Base-by-base conservation (phyloP, 768 basidiomycete species). In the Harrya chromipes region DNA sequence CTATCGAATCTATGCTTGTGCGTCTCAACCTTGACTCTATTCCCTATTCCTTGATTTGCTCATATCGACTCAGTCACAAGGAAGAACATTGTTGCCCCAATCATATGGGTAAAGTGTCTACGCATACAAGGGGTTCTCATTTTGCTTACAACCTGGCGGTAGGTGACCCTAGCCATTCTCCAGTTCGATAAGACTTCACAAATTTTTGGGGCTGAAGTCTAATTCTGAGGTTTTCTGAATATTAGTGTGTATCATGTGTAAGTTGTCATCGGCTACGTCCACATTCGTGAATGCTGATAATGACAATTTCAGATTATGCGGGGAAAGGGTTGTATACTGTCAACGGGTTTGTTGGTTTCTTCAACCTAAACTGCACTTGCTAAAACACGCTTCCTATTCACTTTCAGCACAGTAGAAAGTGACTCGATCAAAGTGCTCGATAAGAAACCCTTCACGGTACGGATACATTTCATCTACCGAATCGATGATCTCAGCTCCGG, bases 1-100 rank as follows among this genome's bases (percentile, higher is more conserved):
- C n/a, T 16, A 56, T 24, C 46, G 57, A 16, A 45, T 59, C 13
- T 59, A 60, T 14, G 0, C 40, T 16, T 48, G 57, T 60, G 13
- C 14, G 47, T 49, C 2, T 38, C 0, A 16, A 17, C 8, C 4
- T 11, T 23, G 23, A 23, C 6, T 23, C 17, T 1, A 4, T 1
- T 10, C 14, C 13, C n/a, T 14, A 31, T 27, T 6, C n/a, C 23
- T 17, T 23, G 6, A 5, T 14, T 38, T 19, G 26, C 17, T 46
- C 14, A 59, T 1, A 2, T 23, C 23, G 6, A 6, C 6, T 23
- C 23, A 23, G 23, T 23, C 4, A 6, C 23, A 23, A 23, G 23
- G 43, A 58, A 17, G 19, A 55, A 37, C 1, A 23, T 46, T 14
- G 0, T 37, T 12, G 10, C 13, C 1, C 57, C 43, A 10, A 2